These are phyloP conservation scores for Aspergillus phoenicis DNA, from an alignment of 2,329 filamentous ascomycete species.

Conservation along the genomic window DNA sequence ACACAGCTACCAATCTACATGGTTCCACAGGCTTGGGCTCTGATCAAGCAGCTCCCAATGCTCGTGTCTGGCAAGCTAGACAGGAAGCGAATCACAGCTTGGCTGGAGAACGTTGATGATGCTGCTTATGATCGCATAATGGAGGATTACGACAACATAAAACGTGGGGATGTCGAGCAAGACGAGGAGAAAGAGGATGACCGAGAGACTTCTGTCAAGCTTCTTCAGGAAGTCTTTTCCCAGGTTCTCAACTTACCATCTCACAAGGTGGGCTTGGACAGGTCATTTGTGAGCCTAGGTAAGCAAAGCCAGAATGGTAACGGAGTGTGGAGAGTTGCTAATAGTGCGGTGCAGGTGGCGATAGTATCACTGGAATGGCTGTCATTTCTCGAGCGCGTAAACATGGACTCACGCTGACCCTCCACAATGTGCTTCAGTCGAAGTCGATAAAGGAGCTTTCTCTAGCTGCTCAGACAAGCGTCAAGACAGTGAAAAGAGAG, in stretches of 20 bases:
- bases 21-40: constrained; percentile 46
- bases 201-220: constrained; percentile 20
- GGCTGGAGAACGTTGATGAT: constrained; percentile 49
- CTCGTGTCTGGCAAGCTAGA: constrained; percentile 43
- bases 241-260: constrained; percentile 40
- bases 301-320: constrained; percentile 13
- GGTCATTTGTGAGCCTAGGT: constrained; percentile 43
- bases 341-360: constrained; percentile 33
- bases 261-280: constrained; percentile 36
- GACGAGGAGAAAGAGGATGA: constrained; percentile 19
- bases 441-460: constrained; percentile 36
- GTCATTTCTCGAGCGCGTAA: constrained; percentile 42
- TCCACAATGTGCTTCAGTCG: constrained; percentile 40
- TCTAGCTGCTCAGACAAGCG: constrained; percentile 24
- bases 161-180: constrained; percentile 24
- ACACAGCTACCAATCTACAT: constrained; percentile 50
- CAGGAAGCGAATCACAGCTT: constrained; percentile 43
- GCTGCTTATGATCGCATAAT: constrained; percentile 44
- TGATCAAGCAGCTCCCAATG: constrained; percentile 45
- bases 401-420: constrained; percentile 35
- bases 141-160: constrained; percentile 36
- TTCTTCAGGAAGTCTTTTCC: constrained; percentile 36
- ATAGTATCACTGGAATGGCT: constrained; percentile 45
- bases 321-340: constrained; percentile 4
- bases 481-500: constrained; percentile 20